Base-by-base conservation (phyloP, 148 eudicot genomes). In the Pharnaceum exiguum region DNA sequence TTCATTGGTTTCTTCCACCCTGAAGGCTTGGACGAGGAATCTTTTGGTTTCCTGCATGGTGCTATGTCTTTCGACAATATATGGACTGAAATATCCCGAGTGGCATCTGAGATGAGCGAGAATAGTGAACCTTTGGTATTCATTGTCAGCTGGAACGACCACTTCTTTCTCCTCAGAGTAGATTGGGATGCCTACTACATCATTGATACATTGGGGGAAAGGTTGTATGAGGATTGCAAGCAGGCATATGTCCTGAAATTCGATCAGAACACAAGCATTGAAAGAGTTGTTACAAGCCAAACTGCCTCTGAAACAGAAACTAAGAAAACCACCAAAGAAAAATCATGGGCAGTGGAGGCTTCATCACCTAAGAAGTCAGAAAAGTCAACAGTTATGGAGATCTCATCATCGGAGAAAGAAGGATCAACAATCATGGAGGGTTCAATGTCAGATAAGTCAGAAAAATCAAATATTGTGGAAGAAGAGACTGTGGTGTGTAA, bases 31-130 rank as follows among this genome's bases (percentile, higher is more conserved):
- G 82, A 79, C 43, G 75, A 73, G 38, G 79, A 74, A 46, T 77
- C 70, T 17, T 79, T 89, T 5, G 75, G 77, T 25, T 89, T 82
- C 56, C 79, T 89, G 16, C 69, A 75, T 31, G 93, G 74, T 8
- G 82, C 93, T 44, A 82, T 85, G 93, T 85, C 96, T 0, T 89
- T 89, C 26, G 96, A 89, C 47, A 75, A 73, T 50, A 85, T 89
- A 40, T 89, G 96, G 96, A 87, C 76, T 19, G 96, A 88, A 69
- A 88, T 88, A 11, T 68, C 69, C 53, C 68, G 40, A 16, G 57
- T 46, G 16, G 75, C 69, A 9, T 55, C 54, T 1, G 81, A 77
- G 16, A 46, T 52, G 21, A 13, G 40, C 10, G 44, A 32, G 10
- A 52, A 63, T 31, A 57, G 60, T 43, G 79, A 84, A 18, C 73